These are phyloP conservation scores for Scedosporium dehoogii DNA, from an alignment of 2,329 filamentous ascomycete genomes.

Conservation along the genomic window DNA sequence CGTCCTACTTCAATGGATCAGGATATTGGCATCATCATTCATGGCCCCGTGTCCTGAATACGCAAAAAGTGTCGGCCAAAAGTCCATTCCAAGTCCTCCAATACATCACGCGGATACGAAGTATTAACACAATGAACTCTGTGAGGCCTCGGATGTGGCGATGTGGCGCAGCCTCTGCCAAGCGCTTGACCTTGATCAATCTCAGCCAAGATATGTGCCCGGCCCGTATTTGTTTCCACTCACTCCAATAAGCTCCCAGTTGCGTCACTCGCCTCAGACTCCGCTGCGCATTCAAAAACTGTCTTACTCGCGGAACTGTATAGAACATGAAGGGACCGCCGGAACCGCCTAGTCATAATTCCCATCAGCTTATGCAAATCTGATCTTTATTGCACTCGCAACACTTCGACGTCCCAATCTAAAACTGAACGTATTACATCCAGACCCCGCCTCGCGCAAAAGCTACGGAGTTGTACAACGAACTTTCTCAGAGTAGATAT, in stretches of 20 bases:
- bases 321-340: background rate
- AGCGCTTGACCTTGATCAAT: background rate
- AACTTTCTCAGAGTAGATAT: background rate
- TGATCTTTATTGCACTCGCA: background rate
- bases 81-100: background rate
- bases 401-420: background rate
- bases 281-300: background rate
- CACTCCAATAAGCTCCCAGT: background rate
- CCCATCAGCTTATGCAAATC: background rate
- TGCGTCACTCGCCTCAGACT: background rate
- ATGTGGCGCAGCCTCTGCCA: constrained; percentile 5
- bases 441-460: background rate
- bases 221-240: background rate
- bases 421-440: background rate
- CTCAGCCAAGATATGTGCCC: background rate
- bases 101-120: background rate
- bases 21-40: background rate
- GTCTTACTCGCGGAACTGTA: background rate
- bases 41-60: background rate
- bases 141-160: constrained; percentile 4
- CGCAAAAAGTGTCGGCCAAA: background rate
- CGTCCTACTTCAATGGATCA: background rate
- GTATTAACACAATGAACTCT: too few relatives aligned
- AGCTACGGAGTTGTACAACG: background rate
- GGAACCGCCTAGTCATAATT: background rate